Evolutionary conservation across 2,329 filamentous ascomycete genomes (phyloP), one percentile per base, ranked within the genome.

Genomic region (Colletotrichum spaethianum): DNA sequence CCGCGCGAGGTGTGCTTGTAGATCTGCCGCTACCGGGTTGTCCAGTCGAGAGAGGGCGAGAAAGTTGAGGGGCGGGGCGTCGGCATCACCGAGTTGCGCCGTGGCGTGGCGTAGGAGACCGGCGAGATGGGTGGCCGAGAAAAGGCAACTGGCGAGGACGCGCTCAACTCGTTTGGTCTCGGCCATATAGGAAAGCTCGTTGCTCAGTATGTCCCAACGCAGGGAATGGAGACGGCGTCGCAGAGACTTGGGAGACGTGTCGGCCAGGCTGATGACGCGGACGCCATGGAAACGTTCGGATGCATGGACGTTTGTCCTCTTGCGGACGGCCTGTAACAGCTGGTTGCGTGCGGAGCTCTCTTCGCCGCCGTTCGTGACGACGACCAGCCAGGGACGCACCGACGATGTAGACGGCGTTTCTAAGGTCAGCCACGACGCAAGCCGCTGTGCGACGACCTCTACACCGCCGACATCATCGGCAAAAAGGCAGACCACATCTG

Each of bases 401-500:
- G 31, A 57, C 23, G 23, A 65, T 38, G 23, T 65, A 18, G 38
- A 65, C 4, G 11, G 50, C 14, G 20, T 56, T 14, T 23, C 31
- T 28, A 50, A 11, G 4, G 60, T 23, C 31, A 64, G 46, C 44
- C 33, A 70, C 23, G 33, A 59, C 23, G 8, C 31, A 53, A 63
- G 38, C 46, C 33, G 23, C 62, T 57, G 23, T 18, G 67, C 61
- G n/a, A 64, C 61, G 18, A 28, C 23, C n/a, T 60, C 46, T 57
- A 64, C 12, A 8, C 53, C 31, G 12, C 61, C 31, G 23, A 70
- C 26, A 26, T 70, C 12, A 3, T 70, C 31, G 20, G 36, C 48
- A 57, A 70, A 70, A 18, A 64, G 59, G 20, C 60, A 70, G 12
- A 70, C 8, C 23, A 23, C 20, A 63, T 70, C 36, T n/a, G 9